These are phyloP conservation scores for Ramalina peruviana DNA, from an alignment of 495 filamentous ascomycete genomes.

Conservation along the genomic window DNA sequence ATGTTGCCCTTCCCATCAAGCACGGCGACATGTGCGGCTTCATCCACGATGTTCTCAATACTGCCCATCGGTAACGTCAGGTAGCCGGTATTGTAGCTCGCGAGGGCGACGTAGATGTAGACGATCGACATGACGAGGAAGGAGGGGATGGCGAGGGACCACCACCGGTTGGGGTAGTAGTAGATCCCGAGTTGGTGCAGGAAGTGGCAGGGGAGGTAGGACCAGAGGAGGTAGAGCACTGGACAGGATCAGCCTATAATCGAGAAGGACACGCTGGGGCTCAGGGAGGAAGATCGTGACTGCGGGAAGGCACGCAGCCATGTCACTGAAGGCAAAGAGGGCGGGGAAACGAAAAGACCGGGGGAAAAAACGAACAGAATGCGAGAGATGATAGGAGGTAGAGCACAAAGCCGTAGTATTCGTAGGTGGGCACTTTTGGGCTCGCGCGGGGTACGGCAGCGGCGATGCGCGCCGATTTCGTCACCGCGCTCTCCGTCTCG, in stretches of 20 bases:
- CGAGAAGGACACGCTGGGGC: too few species aligned
- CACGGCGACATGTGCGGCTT: slow-evolving; percentile 70
- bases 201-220: slow-evolving; percentile 81
- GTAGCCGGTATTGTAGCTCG: slow-evolving; percentile 78
- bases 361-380: slow-evolving; percentile 41
- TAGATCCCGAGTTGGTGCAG: slow-evolving; percentile 85
- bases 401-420: slow-evolving; percentile 96
- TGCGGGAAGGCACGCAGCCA: background rate
- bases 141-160: slow-evolving; percentile 79
- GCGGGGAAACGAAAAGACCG: background rate
- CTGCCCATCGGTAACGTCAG: slow-evolving; percentile 68
- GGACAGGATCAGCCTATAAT: too few species aligned
- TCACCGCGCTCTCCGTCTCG: slow-evolving; percentile 47
- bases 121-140: slow-evolving; percentile 80
- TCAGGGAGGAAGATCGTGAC: too few species aligned
- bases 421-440: slow-evolving; percentile 91
- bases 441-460: slow-evolving; percentile 73
- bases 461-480: slow-evolving; percentile 46
- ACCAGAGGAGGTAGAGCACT: slow-evolving; percentile 88
- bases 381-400: slow-evolving; percentile 70
- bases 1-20: slow-evolving; percentile 59
- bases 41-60: slow-evolving; percentile 85
- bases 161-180: slow-evolving; percentile 97
- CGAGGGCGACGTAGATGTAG: slow-evolving; percentile 90
- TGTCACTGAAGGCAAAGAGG: background rate